These are phyloP conservation scores for Teratosphaeria epicoccoides DNA, from an alignment of 2,329 filamentous ascomycete genomes.

Conservation along the genomic window DNA sequence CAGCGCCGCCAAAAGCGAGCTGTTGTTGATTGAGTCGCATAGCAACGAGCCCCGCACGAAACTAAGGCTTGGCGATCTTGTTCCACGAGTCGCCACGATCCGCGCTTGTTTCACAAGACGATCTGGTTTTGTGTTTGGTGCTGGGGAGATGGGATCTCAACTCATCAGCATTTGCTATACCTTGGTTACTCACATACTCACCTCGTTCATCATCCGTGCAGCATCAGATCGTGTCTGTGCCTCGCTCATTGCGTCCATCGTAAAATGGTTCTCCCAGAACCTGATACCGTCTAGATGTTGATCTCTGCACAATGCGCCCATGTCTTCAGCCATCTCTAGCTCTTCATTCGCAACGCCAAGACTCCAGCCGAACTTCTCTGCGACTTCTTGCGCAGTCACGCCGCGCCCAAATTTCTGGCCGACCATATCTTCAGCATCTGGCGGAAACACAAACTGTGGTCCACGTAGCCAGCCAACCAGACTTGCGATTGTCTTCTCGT, in stretches of 20 bases:
- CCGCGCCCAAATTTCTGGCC: conserved; percentile 70
- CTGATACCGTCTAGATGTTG: conserved; percentile 81
- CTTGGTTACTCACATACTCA: conserved; percentile 1
- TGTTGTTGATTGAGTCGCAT: too few species aligned
- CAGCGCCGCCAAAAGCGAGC: too few species aligned
- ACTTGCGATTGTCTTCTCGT: conserved; percentile 75
- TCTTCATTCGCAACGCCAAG: conserved; percentile 92
- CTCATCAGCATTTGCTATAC: too few species aligned
- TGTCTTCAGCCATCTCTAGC: conserved; percentile 92
- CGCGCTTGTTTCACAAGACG: too few species aligned
- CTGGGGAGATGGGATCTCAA: too few species aligned
- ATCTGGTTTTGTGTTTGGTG: too few species aligned
- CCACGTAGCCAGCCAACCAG: conserved; percentile 68
- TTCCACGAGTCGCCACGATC: not conserved
- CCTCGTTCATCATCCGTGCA: conserved; percentile 4
- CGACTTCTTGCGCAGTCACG: conserved; percentile 79
- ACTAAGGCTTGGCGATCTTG: not conserved
- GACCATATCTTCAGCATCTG: conserved; percentile 58
- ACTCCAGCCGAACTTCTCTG: conserved; percentile 90
- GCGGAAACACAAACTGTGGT: conserved; percentile 10
- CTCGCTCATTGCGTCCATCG: not conserved
- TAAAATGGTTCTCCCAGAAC: conserved; percentile 72
- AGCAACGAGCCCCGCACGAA: not conserved
- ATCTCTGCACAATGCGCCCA: conserved; percentile 76
- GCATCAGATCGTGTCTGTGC: not conserved